Evolutionary conservation across 106 monocot genomes (phyloP), one percentile per base, ranked within the genome.

Genomic region (Chionographis japonica): DNA sequence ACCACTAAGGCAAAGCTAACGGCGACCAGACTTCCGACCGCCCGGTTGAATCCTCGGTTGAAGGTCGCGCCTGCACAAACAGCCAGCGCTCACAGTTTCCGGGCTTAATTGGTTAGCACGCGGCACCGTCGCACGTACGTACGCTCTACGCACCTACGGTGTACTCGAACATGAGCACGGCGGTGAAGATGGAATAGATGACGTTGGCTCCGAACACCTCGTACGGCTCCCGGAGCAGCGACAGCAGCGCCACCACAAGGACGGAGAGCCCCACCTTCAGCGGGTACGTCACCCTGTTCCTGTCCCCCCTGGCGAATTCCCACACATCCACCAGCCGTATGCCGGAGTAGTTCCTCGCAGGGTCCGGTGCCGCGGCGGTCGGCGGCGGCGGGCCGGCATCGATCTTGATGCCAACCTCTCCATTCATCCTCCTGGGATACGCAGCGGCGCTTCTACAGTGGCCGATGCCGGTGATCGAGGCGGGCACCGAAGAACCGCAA

Each of bases 151-250:
- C 78, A 92, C 92, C 92, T 27, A 92, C 88, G 4, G 85, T 92
- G 75, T 83, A 88, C 41, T 92, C 92, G 60, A 88, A 88, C 83
- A 92, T 85, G 71, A 92, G 75, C 64, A 76, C 85, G 3, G 88
- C 92, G 2, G 92, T 92, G 60, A 92, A 76, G 37, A 92, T 92
- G 54, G 88, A 77, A 88, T 88, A 92, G 46, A 92, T 80, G 68
- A 81, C 75, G 75, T 74, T 65, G 69, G 61, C 52, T 35, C 88
- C 88, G 19, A 88, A 85, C 11, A 85, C 61, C 4, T 78, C 67
- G 13, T 66, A 88, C 0, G 88, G 79, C 11, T 72, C 76, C 14
- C 76, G 68, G 61, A 76, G 52, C 14, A 92, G 85, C 54, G 88
- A 80, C 49, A 92, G 85, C n/a, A 88, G 72, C 11, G 92, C 88